Evolutionary conservation across 371 early-diverging fungal species (phyloP).

Genomic region (Circinella minor): DNA sequence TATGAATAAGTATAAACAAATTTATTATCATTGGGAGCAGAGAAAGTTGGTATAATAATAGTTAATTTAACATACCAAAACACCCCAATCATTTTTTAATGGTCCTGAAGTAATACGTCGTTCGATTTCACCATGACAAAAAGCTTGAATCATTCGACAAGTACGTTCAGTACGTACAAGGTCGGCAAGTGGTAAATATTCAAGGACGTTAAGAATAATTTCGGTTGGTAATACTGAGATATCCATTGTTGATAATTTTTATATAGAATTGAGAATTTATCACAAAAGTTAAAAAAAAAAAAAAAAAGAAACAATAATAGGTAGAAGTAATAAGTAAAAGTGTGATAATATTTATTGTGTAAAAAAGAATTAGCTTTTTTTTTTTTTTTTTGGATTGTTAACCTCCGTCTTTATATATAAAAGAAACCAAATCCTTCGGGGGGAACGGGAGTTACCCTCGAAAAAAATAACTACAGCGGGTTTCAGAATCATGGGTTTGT

Average conservation of each 20-base stretch:
- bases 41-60: neutral
- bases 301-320: neutral
- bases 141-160: slow-evolving; percentile 38
- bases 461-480: neutral
- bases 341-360: neutral
- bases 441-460: slow-evolving; percentile 7
- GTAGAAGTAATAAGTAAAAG: neutral
- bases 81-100: slow-evolving; percentile 36
- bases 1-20: neutral
- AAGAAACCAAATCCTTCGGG: neutral
- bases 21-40: neutral
- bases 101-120: slow-evolving; percentile 33
- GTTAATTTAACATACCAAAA: slow-evolving; percentile 35
- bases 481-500: slow-evolving; percentile 2
- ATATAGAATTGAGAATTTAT: no score
- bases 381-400: neutral
- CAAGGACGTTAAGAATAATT: slow-evolving; percentile 38
- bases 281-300: neutral
- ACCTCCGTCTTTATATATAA: slow-evolving; percentile 7
- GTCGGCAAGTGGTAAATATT: slow-evolving; percentile 44
- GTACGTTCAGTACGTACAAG: slow-evolving; percentile 46
- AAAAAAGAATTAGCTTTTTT: neutral
- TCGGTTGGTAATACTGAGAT: slow-evolving; percentile 41
- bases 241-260: slow-evolving; percentile 18
- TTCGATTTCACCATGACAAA: slow-evolving; percentile 43